Evolutionary conservation across 2,329 filamentous ascomycete species (phyloP).

Genomic region (Aspergillus thermomutatus): DNA sequence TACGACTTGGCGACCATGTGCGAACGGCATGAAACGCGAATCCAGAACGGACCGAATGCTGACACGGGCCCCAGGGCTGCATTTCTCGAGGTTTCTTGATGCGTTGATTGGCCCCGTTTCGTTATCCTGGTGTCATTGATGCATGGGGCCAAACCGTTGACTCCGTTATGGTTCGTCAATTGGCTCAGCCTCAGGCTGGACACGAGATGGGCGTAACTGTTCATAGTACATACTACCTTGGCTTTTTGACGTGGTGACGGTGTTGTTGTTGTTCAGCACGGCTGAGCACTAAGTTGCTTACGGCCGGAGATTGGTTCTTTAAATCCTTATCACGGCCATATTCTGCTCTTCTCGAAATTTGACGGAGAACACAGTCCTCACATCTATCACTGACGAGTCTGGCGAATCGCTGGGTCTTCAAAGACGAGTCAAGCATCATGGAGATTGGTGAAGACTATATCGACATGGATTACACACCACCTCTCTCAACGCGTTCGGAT

Average conservation of each 20-base stretch:
- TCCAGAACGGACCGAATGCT: not conserved
- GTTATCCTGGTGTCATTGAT: not conserved
- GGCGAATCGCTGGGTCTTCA: not conserved
- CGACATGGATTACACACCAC: conserved; percentile 22
- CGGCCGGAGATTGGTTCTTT: not conserved
- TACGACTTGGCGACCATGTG: not conserved
- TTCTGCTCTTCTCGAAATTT: not conserved
- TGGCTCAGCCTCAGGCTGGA: conserved; percentile 5
- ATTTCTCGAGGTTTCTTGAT: not conserved
- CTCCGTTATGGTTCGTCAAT: conserved; percentile 1
- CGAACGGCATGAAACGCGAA: not conserved
- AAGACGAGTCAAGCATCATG: conserved; percentile 13
- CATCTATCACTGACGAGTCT: not conserved
- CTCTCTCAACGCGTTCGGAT: conserved; percentile 30
- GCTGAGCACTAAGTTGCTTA: not conserved
- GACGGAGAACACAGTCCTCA: not conserved
- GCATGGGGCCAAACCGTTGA: not conserved
- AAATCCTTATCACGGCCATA: not conserved
- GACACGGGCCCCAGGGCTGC: not conserved
- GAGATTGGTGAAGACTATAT: conserved; percentile 28
- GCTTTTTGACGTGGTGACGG: not conserved
- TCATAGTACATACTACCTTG: not conserved
- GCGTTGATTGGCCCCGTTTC: not conserved
- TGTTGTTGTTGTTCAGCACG: not conserved
- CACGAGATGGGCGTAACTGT: not conserved